Evolutionary conservation across 805 yeast genomes (phyloP), one percentile per base, ranked within the genome.

Genomic region (Blastobotrys muscicola): DNA sequence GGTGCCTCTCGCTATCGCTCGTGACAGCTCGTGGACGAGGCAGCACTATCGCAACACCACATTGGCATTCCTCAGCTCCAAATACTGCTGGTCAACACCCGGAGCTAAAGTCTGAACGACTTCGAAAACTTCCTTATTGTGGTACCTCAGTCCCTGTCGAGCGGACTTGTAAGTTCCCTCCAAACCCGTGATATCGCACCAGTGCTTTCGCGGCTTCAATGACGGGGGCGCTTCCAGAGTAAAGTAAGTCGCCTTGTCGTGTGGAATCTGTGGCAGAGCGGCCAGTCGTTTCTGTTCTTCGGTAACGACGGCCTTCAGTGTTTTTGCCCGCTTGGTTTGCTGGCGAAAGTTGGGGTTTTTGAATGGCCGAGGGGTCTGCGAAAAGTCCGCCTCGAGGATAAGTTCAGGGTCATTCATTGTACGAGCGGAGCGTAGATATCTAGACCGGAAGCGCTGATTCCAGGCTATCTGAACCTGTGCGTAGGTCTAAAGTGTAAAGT

Each of bases 131-230:
- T 90, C 97, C 41, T 78, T 78, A 59, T 90, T 82, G 61, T 84
- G 78, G 60, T 78, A 90, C 44, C 95, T 69, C 42, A 90, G 66
- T 35, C 82, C 82, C 20, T 80, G 71, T 3, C 54, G 44, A 0
- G 92, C 92, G 20, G 81, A 72, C 57, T 75, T 80, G 68, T 90
- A 90, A 29, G 65, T 72, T 0, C 87, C 90, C 39, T 76, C 80
- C 14, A 90, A 67, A 0, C 98, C 98, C 0, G 97, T 90, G 39
- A 90, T 78, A 58, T 92, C 98, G 62, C 98, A 90, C 64, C 86
- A 89, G 50, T 78, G 81, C 64, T 82, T 85, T 12, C 71, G 66
- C 0, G 97, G 97, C 49, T 68, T 74, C 50, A 87, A 64, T 2
- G 92, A 82, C 0, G 97, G 97, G 2, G 95, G 95, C 0, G 95